Evolutionary conservation across 306 rosid species (phyloP), one percentile per base, ranked within the genome.

Genomic region (Cicer judaicum): DNA sequence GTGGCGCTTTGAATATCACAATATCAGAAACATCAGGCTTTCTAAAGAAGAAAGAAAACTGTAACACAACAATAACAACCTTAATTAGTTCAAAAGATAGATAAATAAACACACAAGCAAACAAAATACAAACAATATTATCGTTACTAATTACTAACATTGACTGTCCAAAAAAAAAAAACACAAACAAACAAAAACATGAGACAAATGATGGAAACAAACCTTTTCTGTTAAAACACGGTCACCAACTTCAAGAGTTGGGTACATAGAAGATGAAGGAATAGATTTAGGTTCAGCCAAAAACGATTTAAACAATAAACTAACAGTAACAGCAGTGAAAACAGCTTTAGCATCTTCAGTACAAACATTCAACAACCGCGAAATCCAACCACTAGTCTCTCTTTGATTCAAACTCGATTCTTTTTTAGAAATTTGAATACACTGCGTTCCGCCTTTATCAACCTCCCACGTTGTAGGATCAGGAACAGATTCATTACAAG

Each of bases 191-290:
- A 14, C 5, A 4, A 11, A 46, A 12, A 7, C 29, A 34, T 12
- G 15, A 64, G 6, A 65, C 1, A 56, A 34, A 21, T 18, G 7
- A 67, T 53, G 63, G 44, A 77, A 29, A 60, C 83, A n/a, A 29
- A 94, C 99, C 99, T 94, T 94, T 81, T 94, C 97, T 0, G 99
- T 89, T 54, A 94, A 75, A 85, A 94, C 77, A 6, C 99, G 99
- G 66, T 94, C 99, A 47, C 99, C 99, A 1, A 85, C 96, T 63
- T 90, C 88, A 6, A 94, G 93, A 43, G 97, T 92, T 9, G 99
- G 99, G 75, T 41, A 81, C 99, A 94, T 92, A 12, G 99, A 94
- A 72, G 93, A 14, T 13, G 99, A 94, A 42, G 99, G 97, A 76
- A 94, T 94, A 7, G 99, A 94, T 42, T 91, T 79, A 2, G 99